phyloP scores from a whole-genome alignment of 345 rosid species.

The Eucalyptus regnans region DNA sequence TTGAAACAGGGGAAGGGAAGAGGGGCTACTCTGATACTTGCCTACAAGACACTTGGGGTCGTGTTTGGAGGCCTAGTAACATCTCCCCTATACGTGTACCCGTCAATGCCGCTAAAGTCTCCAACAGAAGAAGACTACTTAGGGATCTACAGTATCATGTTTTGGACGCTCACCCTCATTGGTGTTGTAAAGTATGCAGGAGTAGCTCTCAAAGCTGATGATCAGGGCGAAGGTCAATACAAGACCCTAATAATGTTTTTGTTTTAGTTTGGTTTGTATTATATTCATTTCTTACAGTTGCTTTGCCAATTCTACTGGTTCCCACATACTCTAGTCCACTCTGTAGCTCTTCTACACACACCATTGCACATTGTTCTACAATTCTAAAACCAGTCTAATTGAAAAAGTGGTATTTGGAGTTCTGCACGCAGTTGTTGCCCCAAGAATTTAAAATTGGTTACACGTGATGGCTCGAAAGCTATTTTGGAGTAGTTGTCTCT shows the following conservation, averaged over 20 bases:
- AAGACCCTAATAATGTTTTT: not conserved
- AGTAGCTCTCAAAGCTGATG: constrained; percentile 55
- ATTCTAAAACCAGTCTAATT: not conserved
- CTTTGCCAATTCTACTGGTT: not conserved
- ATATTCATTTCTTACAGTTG: not conserved
- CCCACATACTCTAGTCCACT: not conserved
- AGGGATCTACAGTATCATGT: constrained; percentile 59
- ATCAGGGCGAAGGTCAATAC: constrained; percentile 58
- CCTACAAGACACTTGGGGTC: constrained; percentile 55
- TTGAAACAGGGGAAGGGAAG: constrained; percentile 8
- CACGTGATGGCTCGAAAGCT: not conserved
- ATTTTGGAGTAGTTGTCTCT: not conserved
- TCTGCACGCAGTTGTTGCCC: not conserved
- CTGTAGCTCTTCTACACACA: not conserved
- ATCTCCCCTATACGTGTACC: constrained; percentile 55
- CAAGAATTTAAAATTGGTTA: not conserved
- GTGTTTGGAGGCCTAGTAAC: constrained; percentile 76
- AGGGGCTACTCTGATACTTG: constrained; percentile 22
- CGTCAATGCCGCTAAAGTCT: constrained; percentile 46
- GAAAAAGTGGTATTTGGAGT: not conserved
- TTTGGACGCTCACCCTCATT: constrained; percentile 59
- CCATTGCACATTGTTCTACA: not conserved
- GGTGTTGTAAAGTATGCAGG: constrained; percentile 40
- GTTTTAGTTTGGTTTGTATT: not conserved
- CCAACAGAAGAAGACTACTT: constrained; percentile 52